A percentile compares a stretch with the other conserved stretches of the same genome.
Evolutionary conservation across 176 grass and related monocot genomes (phyloP).

Genomic region (Ananas comosus): DNA sequence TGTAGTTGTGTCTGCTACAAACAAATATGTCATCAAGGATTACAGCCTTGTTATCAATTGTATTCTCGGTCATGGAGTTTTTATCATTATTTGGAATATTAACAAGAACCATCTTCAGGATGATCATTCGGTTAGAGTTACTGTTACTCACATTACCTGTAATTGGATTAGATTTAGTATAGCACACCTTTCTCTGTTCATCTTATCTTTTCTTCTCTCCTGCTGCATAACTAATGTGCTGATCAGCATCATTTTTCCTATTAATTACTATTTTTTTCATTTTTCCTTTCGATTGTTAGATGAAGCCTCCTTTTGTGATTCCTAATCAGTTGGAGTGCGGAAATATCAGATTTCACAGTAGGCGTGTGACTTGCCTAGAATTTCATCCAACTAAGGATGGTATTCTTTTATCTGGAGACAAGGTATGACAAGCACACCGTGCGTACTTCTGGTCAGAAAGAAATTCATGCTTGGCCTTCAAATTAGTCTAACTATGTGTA

Average conservation of each 20-base stretch:
- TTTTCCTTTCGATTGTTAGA: slow-evolving; percentile 21
- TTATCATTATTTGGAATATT: too few relatives aligned
- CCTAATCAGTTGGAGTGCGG: slow-evolving; percentile 73
- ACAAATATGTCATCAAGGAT: too few relatives aligned
- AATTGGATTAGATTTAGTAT: neutral
- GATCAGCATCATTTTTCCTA: neutral
- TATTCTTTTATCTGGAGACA: slow-evolving; percentile 84
- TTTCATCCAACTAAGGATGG: slow-evolving; percentile 79
- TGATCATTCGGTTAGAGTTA: neutral
- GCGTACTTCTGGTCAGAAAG: neutral
- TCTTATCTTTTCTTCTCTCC: neutral
- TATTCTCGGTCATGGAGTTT: too few relatives aligned
- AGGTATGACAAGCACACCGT: slow-evolving; percentile 37
- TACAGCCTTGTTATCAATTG: too few relatives aligned
- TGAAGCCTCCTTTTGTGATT: slow-evolving; percentile 57
- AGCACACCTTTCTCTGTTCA: neutral
- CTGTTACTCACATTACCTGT: neutral
- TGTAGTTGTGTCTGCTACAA: too few relatives aligned
- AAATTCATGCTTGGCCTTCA: neutral
- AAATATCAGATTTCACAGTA: slow-evolving; percentile 74
- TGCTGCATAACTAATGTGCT: neutral
- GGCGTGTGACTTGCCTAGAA: slow-evolving; percentile 82
- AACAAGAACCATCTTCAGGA: neutral
- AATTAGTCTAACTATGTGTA: slow-evolving; percentile 12
- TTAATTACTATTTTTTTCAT: neutral